Base-by-base conservation (phyloP, 2,329 filamentous ascomycete genomes). In the Aspergillus brasiliensis region DNA sequence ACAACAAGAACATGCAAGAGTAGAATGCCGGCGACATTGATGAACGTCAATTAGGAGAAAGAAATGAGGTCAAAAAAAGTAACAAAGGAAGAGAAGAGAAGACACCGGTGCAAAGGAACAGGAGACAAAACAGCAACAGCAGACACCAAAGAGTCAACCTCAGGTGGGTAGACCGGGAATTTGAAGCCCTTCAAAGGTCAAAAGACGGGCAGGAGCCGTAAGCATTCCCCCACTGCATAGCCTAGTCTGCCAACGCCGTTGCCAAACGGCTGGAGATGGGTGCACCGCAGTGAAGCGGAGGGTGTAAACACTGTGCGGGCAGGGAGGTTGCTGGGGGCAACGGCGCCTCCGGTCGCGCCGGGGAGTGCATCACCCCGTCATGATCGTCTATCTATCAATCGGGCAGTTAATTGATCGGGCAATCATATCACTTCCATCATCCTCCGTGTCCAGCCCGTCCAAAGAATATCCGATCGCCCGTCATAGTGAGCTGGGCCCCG, bases 241-340 rank as follows among this genome's bases (percentile, higher is more conserved):
- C 56, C 54, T 58, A 60, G 65, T 67, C 61, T 52, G 59, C 57
- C 61, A 57, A 62, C 61, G 61, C 59, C 60, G 60, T 62, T 64
- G 57, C 59, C 61, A 59, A 59, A 60, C 56, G 57, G 56, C 48
- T 66, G 65, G 68, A 68, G 68, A 70, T 69, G 68, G 65, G 53
- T 58, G 60, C 52, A 49, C 56, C 37, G 60, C 62, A 42, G 47
- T 44, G 61, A 64, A 63, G 64, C 58, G 62, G 64, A 63, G 66
- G 65, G 58, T 65, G 69, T 74, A 75, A 75, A 75, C 72, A 75
- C 63, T 59, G 64, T 69, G 66, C 66, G 65, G 65, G 60, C 57
- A 63, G 61, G 47, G 60, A 56, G 57, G 72, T 74, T 74, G 72
- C 69, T 62, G 63, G 64, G 70, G 72, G 72, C 71, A 74, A 74